Evolutionary conservation across 202 grass and related monocot species (phyloP), one percentile per base, ranked within the genome.

Genomic region (Zizania palustris): DNA sequence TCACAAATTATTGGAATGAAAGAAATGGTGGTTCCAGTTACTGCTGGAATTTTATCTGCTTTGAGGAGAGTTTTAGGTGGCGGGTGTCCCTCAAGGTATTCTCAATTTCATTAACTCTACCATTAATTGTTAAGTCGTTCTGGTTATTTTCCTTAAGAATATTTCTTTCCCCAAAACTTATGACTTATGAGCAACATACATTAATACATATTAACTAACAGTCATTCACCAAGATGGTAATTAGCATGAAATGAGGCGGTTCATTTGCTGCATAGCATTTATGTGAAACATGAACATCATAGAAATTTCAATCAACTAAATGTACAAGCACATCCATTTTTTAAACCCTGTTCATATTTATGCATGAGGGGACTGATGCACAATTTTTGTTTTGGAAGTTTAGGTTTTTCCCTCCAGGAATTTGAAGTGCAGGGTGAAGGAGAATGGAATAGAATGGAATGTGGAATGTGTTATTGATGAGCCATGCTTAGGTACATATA

Each of bases 21-120:
- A 83, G 89, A 95, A 86, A 90, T 95, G 89, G 80, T 82, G 28
- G 78, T 92, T 55, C 92, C 91, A 60, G 80, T 95, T 72, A 86
- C 83, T 42, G 91, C 96, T 89, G 96, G 96, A n/a, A 90, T 99
- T 78, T 88, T 99, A 78, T 95, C 91, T 59, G 89, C 96, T 83
- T 84, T 99, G 37, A 95, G 91, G 74, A 92, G 96, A 82, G 91
- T 99, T 48, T 92, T 95, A 68, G 91, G 91, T 85, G 91, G 11
- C 91, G 96, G 60, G 80, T 99, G 55, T 99, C 96, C 79, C 91
- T 95, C 16, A 99, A 92, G 96, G 96, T 98, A 90, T 35, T 69
- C 19, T 73, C 56, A 40, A 15, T 61, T 69, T 76, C 46, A 69
- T 20, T 59, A 67, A 54, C 34, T 83, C 20, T 73, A 45, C 65